Conservation (phyloP, 1,139 yeast genomes). For the Lodderomyces theae region DNA sequence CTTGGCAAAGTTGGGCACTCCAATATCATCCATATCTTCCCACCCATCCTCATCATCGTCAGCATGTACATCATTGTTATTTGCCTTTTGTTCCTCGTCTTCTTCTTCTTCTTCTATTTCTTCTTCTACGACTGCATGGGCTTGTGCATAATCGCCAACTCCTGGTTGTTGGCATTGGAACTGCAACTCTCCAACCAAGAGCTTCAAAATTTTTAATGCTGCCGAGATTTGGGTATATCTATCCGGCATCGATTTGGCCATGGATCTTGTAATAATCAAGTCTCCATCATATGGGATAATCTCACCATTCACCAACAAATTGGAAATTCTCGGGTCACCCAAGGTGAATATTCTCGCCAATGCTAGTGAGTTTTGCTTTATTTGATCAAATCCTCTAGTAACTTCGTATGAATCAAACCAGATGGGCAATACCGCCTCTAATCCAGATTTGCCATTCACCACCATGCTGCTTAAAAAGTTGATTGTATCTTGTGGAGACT, state of each 20-base stretch:
- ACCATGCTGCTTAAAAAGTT: constrained; percentile 42
- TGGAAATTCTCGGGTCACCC: constrained; percentile 51
- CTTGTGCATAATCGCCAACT: constrained; percentile 36
- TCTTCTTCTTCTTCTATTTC: too few species aligned
- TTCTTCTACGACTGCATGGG: too few species aligned
- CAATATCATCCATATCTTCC: constrained; percentile 76
- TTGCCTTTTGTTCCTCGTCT: too few species aligned
- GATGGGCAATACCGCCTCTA: constrained; percentile 43
- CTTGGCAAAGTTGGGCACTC: constrained; percentile 59
- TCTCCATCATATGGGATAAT: constrained; percentile 60
- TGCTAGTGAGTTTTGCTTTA: constrained; percentile 69
- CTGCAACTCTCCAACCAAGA: constrained; percentile 65
- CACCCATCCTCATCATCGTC: constrained; percentile 57
- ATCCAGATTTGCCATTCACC: constrained; percentile 18
- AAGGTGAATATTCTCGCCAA: constrained; percentile 61
- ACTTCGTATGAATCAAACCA: constrained; percentile 86
- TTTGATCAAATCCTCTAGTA: constrained; percentile 73
- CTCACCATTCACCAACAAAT: constrained; percentile 72
- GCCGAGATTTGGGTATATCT: constrained; percentile 65
- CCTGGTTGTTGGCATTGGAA: constrained; percentile 54
- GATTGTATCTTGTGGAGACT: constrained; percentile 60
- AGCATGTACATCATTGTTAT: constrained; percentile 22
- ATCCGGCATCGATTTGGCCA: constrained; percentile 67
- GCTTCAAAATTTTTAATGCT: constrained; percentile 66
- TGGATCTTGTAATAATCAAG: constrained; percentile 78